phyloP scores from a whole-genome alignment of 805 yeast species.

The Saccharomycopsis synnaedendra region DNA sequence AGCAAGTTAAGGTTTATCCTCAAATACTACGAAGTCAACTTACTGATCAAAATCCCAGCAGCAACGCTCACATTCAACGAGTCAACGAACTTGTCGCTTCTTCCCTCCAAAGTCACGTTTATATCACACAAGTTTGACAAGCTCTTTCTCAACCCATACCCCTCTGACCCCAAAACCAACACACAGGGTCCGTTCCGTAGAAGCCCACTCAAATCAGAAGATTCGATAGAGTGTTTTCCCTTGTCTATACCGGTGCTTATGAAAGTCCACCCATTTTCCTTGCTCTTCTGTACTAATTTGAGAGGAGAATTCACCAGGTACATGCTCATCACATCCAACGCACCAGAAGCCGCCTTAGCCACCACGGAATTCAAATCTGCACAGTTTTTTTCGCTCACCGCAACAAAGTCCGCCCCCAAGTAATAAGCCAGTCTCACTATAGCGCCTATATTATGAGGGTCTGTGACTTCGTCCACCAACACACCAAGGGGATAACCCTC shows the following conservation, averaged over 20 bases:
- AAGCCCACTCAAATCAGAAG: conserved; percentile 31
- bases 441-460: conserved; percentile 52
- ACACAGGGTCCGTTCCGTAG: conserved; percentile 45
- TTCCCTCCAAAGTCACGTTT: conserved; percentile 24
- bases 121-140: conserved; percentile 46
- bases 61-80: conserved; percentile 89
- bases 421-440: conserved; percentile 43
- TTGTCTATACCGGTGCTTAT: conserved; percentile 43
- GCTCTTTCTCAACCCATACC: conserved; percentile 65
- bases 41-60: conserved; percentile 48
- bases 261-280: conserved; percentile 57
- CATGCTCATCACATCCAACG: conserved; percentile 61
- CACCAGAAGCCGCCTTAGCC: conserved; percentile 75
- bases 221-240: conserved; percentile 6
- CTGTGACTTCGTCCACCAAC: conserved; percentile 43
- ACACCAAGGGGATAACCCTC: conserved; percentile 34
- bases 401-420: conserved; percentile 45
- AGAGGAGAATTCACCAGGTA: conserved; percentile 49
- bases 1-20: too few relatives aligned
- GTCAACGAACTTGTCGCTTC: conserved; percentile 34
- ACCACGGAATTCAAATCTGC: conserved; percentile 72
- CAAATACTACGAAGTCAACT: background rate
- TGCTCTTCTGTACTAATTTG: conserved; percentile 45
- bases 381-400: conserved; percentile 38
- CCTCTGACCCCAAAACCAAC: conserved; percentile 78